Percentiles rank a stretch among this genome's conserved stretches.
Conservation (phyloP, 1,284 basidiomycete genomes). For the Megacollybia platyphylla region DNA sequence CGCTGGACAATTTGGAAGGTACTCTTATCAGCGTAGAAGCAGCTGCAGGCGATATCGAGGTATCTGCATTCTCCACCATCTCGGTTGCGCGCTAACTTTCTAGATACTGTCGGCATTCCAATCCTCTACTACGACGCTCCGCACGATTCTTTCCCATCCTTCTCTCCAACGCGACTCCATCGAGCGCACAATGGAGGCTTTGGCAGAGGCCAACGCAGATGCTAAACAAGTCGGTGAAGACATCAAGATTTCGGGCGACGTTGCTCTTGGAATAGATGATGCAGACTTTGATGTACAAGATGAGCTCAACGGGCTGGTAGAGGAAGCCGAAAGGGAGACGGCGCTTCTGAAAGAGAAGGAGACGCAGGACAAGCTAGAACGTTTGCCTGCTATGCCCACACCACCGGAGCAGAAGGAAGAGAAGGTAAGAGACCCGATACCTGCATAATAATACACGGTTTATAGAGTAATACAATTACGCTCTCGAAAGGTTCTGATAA, state of each 20-base stretch:
- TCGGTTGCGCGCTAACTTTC: not conserved
- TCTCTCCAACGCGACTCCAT: conserved; percentile 67
- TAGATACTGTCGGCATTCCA: conserved; percentile 84
- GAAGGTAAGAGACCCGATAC: no score
- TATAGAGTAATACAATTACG: not conserved
- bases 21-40: conserved; percentile 79
- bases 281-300: conserved; percentile 52
- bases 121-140: conserved; percentile 68
- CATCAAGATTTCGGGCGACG: conserved; percentile 44
- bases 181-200: conserved; percentile 77
- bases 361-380: conserved; percentile 11
- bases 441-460: no score
- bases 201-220: conserved; percentile 73
- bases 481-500: conserved; percentile 1
- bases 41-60: conserved; percentile 81
- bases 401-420: conserved; percentile 8
- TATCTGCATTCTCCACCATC: conserved; percentile 17
- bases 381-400: conserved; percentile 16
- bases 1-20: conserved; percentile 61
- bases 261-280: conserved; percentile 42
- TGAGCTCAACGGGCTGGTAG: conserved; percentile 33
- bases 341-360: conserved; percentile 16
- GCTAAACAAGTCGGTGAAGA: conserved; percentile 76
- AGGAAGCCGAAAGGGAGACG: no score
- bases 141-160: conserved; percentile 66